Percentiles rank a stretch among this genome's conserved stretches.
phyloP scores from a whole-genome alignment of 371 early-diverging fungal genomes.

The Actinomortierella ambigua region DNA sequence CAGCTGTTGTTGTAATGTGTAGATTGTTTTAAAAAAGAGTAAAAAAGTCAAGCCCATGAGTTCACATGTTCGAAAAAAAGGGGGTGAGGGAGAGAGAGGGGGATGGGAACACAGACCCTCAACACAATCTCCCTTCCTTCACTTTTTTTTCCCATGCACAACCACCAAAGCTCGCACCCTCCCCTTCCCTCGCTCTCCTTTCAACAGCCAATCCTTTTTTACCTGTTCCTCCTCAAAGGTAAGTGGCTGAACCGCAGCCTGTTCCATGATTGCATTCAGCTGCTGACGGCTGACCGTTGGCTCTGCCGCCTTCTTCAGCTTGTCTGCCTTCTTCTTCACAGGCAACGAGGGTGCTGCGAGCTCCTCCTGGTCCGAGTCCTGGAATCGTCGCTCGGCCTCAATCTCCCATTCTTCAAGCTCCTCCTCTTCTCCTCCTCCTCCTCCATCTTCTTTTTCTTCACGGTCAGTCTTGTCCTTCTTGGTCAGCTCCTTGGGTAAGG shows the following conservation, averaged over 20 bases:
- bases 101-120: too few species aligned
- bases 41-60: too few species aligned
- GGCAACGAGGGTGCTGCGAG: slow-evolving; percentile 20
- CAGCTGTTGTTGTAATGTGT: slow-evolving; percentile 27
- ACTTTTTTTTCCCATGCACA: too few species aligned
- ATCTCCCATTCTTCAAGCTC: slow-evolving; percentile 46
- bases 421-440: slow-evolving; percentile 19
- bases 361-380: slow-evolving; percentile 34
- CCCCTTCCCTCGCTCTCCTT: too few species aligned
- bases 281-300: slow-evolving; percentile 25
- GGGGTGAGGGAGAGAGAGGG: too few species aligned
- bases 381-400: slow-evolving; percentile 37
- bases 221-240: slow-evolving; percentile 45
- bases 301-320: slow-evolving; percentile 18
- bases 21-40: too few species aligned
- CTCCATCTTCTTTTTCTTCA: neutral
- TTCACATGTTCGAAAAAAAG: too few species aligned
- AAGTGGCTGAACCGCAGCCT: slow-evolving; percentile 33
- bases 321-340: slow-evolving; percentile 4
- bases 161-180: too few species aligned
- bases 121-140: too few species aligned
- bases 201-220: neutral
- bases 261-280: slow-evolving; percentile 38
- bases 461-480: neutral
- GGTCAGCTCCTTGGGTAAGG: neutral